Base-by-base conservation (phyloP, 805 yeast genomes). In the Candida ascalaphidarum region DNA sequence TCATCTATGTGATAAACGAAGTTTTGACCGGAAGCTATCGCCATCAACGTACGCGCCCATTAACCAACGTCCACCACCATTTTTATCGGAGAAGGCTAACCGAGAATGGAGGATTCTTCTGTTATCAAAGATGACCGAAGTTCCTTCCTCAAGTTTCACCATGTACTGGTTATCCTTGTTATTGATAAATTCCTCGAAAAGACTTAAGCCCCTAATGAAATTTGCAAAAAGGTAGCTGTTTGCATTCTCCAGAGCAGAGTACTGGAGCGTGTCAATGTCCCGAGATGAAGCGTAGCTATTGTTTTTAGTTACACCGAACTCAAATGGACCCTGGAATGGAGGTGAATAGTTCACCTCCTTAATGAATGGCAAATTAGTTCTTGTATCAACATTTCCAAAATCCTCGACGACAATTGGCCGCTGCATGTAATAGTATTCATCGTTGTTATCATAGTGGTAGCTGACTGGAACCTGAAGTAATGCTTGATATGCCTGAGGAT, bases 251-350 rank as follows among this genome's bases (percentile, higher is more conserved):
- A 51, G 58, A 6, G 57, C 61, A 8, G 39, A 28, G 14, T 26
- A 25, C 13, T 36, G 27, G n/a, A 35, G 23, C 6, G 29, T 24
- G 5, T 35, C n/a, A n/a, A n/a, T n/a, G n/a, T n/a, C n/a, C n/a
- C n/a, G n/a, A 10, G 29, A 18, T 9, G 32, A 17, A 2, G 28
- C n/a, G 4, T 39, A 31, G 23, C 37, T 22, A 16, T 37, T 40
- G 18, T 56, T 52, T 10, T 52, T 53, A 11, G 64, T 60, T n/a
- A 71, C 65, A 12, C 75, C 76, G 31, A 53, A 55, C 37, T 79
- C 84, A 32, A 75, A 71, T 1, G 89, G 89, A 0, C 82, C 89
- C 45, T 81, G 94, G 57, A 79, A 81, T 8, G 88, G 89, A 2
- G 94, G 92, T 1, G 89, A 75, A 49, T 81, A 81, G 45, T 78